Percentiles rank a stretch among this genome's conserved stretches.
phyloP scores from a whole-genome alignment of 345 rosid genomes.

The Citrus trifoliata region DNA sequence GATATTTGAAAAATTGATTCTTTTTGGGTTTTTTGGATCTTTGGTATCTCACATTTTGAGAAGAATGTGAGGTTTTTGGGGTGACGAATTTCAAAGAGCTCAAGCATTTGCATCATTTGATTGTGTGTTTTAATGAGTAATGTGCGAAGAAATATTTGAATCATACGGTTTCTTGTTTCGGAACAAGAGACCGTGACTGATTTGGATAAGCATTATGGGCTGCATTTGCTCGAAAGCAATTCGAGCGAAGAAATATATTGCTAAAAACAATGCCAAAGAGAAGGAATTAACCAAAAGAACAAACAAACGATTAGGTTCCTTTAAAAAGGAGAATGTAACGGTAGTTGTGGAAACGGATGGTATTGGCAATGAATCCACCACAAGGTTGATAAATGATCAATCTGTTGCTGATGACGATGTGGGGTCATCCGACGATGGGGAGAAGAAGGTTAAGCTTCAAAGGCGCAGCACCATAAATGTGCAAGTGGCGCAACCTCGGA shows the following conservation, averaged over 20 bases:
- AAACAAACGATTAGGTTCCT: conserved; percentile 38
- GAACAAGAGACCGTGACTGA: conserved; percentile 25
- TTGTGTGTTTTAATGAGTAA: background rate
- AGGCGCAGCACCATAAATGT: conserved; percentile 23
- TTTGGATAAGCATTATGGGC: conserved; percentile 49
- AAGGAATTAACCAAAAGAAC: conserved; percentile 28
- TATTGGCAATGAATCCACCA: conserved; percentile 32
- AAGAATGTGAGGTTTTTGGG: background rate
- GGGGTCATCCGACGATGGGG: conserved; percentile 34
- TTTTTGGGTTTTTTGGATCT: background rate
- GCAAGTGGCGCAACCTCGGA: conserved; percentile 25
- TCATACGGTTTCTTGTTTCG: conserved; percentile 23
- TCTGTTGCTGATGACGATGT: conserved; percentile 18
- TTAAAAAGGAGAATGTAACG: conserved; percentile 27
- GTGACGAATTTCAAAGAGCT: background rate
- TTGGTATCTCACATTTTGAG: background rate
- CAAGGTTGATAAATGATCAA: conserved; percentile 36
- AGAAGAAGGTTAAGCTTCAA: conserved; percentile 30
- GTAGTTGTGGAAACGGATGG: conserved; percentile 33
- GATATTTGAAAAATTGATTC: background rate
- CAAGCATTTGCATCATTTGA: background rate
- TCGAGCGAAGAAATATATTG: conserved; percentile 30
- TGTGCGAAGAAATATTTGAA: conserved; percentile 5
- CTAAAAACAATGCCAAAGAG: conserved; percentile 26
- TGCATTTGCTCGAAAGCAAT: conserved; percentile 81